Percentiles rank a stretch among this genome's conserved stretches.
These are phyloP conservation scores for Phyllosticta paracitricarpa DNA, from an alignment of 2,329 filamentous ascomycete genomes.

Conservation along the genomic window DNA sequence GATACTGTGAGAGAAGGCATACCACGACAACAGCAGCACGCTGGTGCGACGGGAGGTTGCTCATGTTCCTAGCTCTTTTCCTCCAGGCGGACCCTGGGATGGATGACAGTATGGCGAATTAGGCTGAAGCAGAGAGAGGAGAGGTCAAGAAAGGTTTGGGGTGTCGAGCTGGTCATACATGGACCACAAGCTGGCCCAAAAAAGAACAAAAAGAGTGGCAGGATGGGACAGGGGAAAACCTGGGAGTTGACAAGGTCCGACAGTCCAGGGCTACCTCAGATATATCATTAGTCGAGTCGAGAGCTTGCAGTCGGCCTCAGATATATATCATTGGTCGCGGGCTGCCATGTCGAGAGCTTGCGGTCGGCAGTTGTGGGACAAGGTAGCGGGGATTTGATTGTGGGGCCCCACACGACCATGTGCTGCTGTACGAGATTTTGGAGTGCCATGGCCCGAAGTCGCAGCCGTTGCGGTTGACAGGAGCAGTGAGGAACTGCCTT, in stretches of 20 bases:
- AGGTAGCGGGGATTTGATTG: not conserved
- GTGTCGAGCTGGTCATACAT: not conserved
- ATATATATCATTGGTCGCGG: not conserved
- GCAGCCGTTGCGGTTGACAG: not conserved
- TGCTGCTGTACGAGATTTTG: not conserved
- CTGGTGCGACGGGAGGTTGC: not conserved
- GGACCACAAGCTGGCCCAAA: not conserved
- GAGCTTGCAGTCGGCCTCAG: not conserved
- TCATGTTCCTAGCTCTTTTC: not conserved
- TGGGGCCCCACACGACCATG: not conserved
- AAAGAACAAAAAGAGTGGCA: not conserved
- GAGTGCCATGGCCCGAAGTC: not conserved
- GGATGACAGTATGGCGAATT: not conserved
- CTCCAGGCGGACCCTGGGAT: not conserved
- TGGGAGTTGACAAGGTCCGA: not conserved
- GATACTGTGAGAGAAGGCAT: not conserved
- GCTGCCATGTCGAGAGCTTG: not conserved
- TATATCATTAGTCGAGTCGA: not conserved
- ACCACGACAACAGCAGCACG: conserved; percentile 8
- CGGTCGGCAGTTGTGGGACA: not conserved
- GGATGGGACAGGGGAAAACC: not conserved
- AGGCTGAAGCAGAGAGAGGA: not conserved
- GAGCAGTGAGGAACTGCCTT: not conserved
- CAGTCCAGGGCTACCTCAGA: not conserved
- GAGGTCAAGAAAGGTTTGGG: not conserved